Evolutionary conservation across 2,329 filamentous ascomycete species (phyloP), one percentile per base, ranked within the genome.

Genomic region (Stachybotrys elegans): DNA sequence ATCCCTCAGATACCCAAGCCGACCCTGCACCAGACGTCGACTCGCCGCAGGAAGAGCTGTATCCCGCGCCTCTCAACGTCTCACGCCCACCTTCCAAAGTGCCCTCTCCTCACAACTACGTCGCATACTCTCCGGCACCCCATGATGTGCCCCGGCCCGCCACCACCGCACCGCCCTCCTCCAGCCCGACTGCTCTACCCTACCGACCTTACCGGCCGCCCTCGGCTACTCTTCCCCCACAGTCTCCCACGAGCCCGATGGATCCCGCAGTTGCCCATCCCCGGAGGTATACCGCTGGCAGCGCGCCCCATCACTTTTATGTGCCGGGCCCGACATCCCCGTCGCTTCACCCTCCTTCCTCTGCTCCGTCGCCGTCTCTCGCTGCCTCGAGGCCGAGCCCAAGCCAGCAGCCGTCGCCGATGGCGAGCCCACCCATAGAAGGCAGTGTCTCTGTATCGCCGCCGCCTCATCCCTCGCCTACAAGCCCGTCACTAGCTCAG

Each of bases 191-290:
- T 38, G 47, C 52, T 22, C 45, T 51, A 17, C 44, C 58, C 22
- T 65, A 62, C 38, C 53, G 55, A 29, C 62, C 60, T 2, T 63
- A 62, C 23, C 51, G 55, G 34, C 59, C 56, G 7, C 47, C 52
- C 16, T 52, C 54, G 13, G 45, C 45, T 6, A 35, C 51, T 32
- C 50, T 43, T n/a, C 40, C 44, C 22, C 32, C 42, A 6, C 42
- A 40, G 25, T 29, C 52, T 19, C 36, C 41, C 21, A 37, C 48
- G 19, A 29, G 37, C 19, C 47, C 49, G 25, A 44, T 47, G 21
- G 42, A 40, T 21, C 43, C 51, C 17, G 29, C 45, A 4, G 21
- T 27, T 19, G 34, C 21, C 23, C 38, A 41, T 20, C 48, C 47
- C 23, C 46, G 22, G 22, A 22, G 49, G 19, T 48, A 53, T 40